These are phyloP conservation scores for Malania oleifera DNA, from an alignment of 164 flowering plant genomes.

Conservation along the genomic window DNA sequence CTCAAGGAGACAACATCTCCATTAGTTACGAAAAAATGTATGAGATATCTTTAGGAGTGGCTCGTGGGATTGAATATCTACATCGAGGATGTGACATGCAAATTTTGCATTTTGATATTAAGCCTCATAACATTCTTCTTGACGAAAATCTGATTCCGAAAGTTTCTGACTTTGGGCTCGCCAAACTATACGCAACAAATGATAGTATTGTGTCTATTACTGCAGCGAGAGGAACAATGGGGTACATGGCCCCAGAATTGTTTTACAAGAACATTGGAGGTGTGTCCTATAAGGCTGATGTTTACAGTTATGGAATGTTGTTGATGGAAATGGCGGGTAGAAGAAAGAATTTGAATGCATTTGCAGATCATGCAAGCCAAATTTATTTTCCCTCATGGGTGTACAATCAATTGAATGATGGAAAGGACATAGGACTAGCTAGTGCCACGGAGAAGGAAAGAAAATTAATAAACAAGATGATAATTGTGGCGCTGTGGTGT, in stretches of 20 bases:
- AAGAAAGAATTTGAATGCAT: too few species aligned
- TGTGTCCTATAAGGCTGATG: too few species aligned
- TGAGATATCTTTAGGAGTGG: neutral
- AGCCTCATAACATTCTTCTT: too few species aligned
- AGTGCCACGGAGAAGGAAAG: neutral
- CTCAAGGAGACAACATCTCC: neutral
- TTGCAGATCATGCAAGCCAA: neutral
- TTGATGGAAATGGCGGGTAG: too few species aligned
- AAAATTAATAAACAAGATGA: neutral
- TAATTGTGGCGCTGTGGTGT: neutral
- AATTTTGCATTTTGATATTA: neutral
- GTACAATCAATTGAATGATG: neutral
- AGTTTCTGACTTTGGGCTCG: slow-evolving; percentile 1
- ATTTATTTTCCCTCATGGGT: slow-evolving; percentile 4
- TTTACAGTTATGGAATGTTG: too few species aligned
- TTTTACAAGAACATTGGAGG: too few species aligned
- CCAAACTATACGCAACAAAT: neutral
- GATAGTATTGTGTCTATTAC: neutral
- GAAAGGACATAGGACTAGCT: neutral
- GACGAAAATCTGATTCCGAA: too few species aligned
- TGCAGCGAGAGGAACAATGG: too few species aligned
- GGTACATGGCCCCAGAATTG: too few species aligned
- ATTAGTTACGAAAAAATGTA: neutral
- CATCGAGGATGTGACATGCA: neutral
- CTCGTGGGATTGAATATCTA: neutral